These are phyloP conservation scores for Aspergillus panamensis DNA, from an alignment of 495 filamentous ascomycete genomes.

Conservation along the genomic window DNA sequence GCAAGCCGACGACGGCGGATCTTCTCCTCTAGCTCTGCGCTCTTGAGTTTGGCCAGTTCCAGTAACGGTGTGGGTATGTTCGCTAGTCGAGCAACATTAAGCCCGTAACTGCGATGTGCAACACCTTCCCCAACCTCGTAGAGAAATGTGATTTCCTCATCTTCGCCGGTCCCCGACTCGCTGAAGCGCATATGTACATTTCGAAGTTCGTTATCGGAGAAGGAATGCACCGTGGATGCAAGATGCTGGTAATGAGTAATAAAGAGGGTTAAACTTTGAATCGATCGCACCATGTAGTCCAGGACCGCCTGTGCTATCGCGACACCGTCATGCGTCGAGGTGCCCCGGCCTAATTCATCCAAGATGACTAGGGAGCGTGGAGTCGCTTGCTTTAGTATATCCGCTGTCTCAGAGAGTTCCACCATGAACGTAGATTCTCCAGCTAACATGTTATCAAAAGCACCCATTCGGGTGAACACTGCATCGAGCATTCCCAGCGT, in stretches of 20 bases:
- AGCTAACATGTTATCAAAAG: slow-evolving; percentile 92
- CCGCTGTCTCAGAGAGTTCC: slow-evolving; percentile 84
- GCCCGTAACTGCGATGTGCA: slow-evolving; percentile 86
- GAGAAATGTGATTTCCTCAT: slow-evolving; percentile 70
- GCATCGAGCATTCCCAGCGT: slow-evolving; percentile 80
- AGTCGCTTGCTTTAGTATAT: slow-evolving; percentile 86
- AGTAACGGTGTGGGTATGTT: slow-evolving; percentile 72
- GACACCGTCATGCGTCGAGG: slow-evolving; percentile 90
- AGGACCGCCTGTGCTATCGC: slow-evolving; percentile 94
- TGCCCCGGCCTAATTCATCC: slow-evolving; percentile 93
- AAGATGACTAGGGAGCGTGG: slow-evolving; percentile 79
- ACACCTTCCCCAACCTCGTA: slow-evolving; percentile 84
- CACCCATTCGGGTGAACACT: slow-evolving; percentile 95
- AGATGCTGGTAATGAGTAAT: slow-evolving; percentile 96
- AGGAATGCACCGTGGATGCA: slow-evolving; percentile 63
- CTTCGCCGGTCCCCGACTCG: slow-evolving; percentile 42
- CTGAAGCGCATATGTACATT: slow-evolving; percentile 86
- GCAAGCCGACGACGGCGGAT: slow-evolving; percentile 57
- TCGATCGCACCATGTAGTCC: slow-evolving; percentile 72
- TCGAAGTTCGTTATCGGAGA: slow-evolving; percentile 55
- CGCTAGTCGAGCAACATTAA: slow-evolving; percentile 89
- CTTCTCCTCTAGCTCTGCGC: slow-evolving; percentile 71
- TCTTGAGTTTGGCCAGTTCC: slow-evolving; percentile 74
- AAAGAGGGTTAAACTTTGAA: slow-evolving; percentile 78
- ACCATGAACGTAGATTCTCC: slow-evolving; percentile 98